Evolutionary conservation across 1,284 basidiomycete genomes (phyloP), one percentile per base, ranked within the genome.

Genomic region (Hymenochaete sp.): DNA sequence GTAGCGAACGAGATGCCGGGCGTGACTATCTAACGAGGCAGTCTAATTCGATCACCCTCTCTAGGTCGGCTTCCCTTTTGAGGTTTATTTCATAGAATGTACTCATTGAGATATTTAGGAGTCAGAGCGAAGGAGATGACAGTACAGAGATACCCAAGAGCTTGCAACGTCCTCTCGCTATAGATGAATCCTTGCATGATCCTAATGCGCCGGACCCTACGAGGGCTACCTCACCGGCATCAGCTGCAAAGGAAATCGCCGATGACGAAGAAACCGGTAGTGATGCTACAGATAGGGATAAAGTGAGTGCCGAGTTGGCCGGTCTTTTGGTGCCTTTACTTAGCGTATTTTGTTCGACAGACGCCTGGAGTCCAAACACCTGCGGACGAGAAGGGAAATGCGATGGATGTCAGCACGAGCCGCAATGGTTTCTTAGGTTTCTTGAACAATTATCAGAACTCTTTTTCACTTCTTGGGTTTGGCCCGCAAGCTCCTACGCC

Each of bases 1-100:
- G 81, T 32, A 75, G 73, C 48, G 90, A 93, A 68, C 88, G 84
- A 66, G 80, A 84, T 57, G 74, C 16, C 61, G 85, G 57, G 78
- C 75, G 47, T 72, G 65, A 44, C 63, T 49, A 36, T 7, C 54
- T 52, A 5, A 40, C 86, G 39, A 82, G 82, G 22, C n/a, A 68
- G 80, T 46, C 47, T 53, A 26, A 39, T 51, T 26, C 44, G 8
- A 61, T 70, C 36, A 62, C 82, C 18, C 67, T 87, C 47, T 74
- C 75, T 31, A 72, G 82, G 83, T 84, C 48, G 51, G 22, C n/a
- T 24, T 47, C 18, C 18, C 35, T 41, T 8, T 38, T 38, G 1
- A 11, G 14, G 39, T 10, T 29, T 26, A 13, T 24, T 13, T n/a
- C 11, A 42, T 13, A 21, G 22, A n/a, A n/a, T n/a, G n/a, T n/a